Evolutionary conservation across 805 yeast genomes (phyloP).

Genomic region (Candida piceae): DNA sequence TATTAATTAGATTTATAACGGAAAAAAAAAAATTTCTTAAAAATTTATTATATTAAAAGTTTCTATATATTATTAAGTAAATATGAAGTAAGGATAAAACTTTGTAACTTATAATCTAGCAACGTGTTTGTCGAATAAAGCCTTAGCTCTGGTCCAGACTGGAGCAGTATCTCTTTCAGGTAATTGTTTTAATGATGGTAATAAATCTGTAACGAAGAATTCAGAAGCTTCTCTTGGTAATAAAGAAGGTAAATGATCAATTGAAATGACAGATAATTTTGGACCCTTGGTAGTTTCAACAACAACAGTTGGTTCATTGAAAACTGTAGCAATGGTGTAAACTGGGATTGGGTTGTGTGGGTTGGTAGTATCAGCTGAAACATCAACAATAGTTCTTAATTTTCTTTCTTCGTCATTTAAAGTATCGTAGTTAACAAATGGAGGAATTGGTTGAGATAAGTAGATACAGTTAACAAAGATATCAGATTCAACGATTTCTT

Average conservation of each 20-base stretch:
- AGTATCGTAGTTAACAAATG: slow-evolving; percentile 69
- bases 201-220: slow-evolving; percentile 76
- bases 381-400: slow-evolving; percentile 91
- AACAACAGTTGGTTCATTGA: slow-evolving; percentile 82
- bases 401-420: slow-evolving; percentile 67
- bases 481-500: slow-evolving; percentile 83
- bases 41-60: too few species aligned
- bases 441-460: slow-evolving; percentile 88
- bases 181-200: slow-evolving; percentile 83
- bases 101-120: slow-evolving; percentile 49
- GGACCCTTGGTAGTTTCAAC: slow-evolving; percentile 81
- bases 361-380: slow-evolving; percentile 97
- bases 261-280: slow-evolving; percentile 84
- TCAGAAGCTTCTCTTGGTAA: slow-evolving; percentile 98
- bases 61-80: too few species aligned
- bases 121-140: slow-evolving; percentile 79
- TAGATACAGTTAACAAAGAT: slow-evolving; percentile 95
- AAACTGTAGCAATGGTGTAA: slow-evolving; percentile 83
- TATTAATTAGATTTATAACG: background rate
- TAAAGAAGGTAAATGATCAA: slow-evolving; percentile 93
- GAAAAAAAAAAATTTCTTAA: too few species aligned
- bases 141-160: slow-evolving; percentile 89
- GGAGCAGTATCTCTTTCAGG: slow-evolving; percentile 78
- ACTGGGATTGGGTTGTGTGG: slow-evolving; percentile 98
- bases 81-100: too few species aligned